Evolutionary conservation across 805 yeast genomes (phyloP), one percentile per base, ranked within the genome.

Genomic region (Metschnikowia corniflorae): DNA sequence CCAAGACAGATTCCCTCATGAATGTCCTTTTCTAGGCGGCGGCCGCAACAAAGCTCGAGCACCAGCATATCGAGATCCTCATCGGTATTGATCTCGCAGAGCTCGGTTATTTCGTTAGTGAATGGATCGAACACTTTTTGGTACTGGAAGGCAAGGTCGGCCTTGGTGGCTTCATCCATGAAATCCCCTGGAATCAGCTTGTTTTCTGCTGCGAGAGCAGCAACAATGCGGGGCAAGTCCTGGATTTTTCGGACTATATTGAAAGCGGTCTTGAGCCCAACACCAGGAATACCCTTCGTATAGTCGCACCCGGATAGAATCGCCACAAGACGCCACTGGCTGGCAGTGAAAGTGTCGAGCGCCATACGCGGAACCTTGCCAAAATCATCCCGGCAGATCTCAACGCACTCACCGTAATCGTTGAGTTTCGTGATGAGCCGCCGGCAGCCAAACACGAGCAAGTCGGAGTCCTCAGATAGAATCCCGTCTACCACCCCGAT

Each of bases 281-380:
- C 70, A 2, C 83, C 82, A 0, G 82, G 75, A 6, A 93, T 68
- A 0, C 99, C 98, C 37, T 78, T 77, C 0, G 96, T 86, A 54
- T 93, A 93, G 58, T 93, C 99, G 62, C 99, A 93, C 0, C 99
- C 99, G n/a, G 95, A 77, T 4, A 93, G 55, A 48, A 89, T 82
- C 2, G 96, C 97, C 61, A 86, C 75, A 27, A 79, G 68, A 31
- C 93, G 69, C 35, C 86, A 57, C 49, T 86, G 86, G 7, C 72
- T 75, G 18, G 64, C 73, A 15, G 71, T 57, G 47, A 81, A 70
- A 5, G 65, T 51, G 0, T 72, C 67, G 26, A 88, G 59, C 6
- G 77, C 73, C 13, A 75, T 73, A 10, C 72, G 58, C 28, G 63
- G 69, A 44, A 82, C 63, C 36, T 64, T 55, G 15, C 47, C 44